phyloP scores from a whole-genome alignment of 768 basidiomycete species.

The Holtermannia corniformis region DNA sequence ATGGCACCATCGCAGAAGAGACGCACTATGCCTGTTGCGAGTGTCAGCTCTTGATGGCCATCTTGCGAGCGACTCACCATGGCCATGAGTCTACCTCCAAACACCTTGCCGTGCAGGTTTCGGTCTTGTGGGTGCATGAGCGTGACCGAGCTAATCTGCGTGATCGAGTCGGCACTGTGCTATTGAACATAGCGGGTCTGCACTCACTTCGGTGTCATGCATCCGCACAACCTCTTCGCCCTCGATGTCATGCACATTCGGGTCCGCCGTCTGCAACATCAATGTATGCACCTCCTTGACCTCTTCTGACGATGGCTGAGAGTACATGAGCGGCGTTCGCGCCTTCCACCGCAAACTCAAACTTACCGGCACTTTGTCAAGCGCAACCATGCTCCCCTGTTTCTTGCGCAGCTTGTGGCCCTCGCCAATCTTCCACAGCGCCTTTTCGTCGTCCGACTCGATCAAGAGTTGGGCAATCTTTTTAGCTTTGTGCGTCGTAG shows the following conservation, averaged over 20 bases:
- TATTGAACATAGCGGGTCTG: constrained; percentile 16
- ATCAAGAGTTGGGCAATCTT: constrained; percentile 57
- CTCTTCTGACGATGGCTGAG: constrained; percentile 56
- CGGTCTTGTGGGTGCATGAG: constrained; percentile 79
- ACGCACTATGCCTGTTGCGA: constrained; percentile 8
- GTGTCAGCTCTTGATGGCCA: background rate
- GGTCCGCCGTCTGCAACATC: constrained; percentile 53
- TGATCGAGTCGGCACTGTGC: background rate
- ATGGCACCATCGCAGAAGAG: background rate
- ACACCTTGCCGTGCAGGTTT: constrained; percentile 74
- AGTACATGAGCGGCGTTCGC: background rate
- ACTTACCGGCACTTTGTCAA: constrained; percentile 55
- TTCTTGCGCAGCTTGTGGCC: constrained; percentile 56
- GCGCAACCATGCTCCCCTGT: constrained; percentile 50
- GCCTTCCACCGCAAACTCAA: background rate
- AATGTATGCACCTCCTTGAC: constrained; percentile 60
- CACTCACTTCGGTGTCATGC: constrained; percentile 62
- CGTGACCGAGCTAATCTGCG: constrained; percentile 41
- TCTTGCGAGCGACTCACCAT: constrained; percentile 42
- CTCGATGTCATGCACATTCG: constrained; percentile 34
- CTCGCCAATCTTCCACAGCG: constrained; percentile 58
- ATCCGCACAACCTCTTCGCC: constrained; percentile 57
- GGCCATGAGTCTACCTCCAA: constrained; percentile 62
- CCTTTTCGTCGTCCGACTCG: constrained; percentile 54
- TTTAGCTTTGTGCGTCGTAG: constrained; percentile 54